Evolutionary conservation across 2,329 filamentous ascomycete species (phyloP).

Genomic region (Epichloe elymi): DNA sequence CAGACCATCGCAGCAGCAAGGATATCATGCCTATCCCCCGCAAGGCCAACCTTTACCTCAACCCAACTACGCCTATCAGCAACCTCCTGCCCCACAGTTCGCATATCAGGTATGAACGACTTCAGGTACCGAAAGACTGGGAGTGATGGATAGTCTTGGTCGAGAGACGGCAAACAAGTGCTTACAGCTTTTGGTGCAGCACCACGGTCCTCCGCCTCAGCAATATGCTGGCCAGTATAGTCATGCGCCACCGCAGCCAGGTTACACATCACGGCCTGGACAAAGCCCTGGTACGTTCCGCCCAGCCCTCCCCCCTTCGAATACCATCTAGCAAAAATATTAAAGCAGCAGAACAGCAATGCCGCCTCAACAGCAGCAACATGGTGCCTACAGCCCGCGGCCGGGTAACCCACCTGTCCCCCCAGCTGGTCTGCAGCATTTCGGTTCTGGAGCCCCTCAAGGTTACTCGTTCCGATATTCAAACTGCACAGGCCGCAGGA

Average conservation of each 20-base stretch:
- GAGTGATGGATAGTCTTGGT: not conserved
- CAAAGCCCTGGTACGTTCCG: conserved; percentile 18
- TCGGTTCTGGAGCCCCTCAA: conserved; percentile 68
- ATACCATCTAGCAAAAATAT: not conserved
- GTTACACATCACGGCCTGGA: conserved; percentile 36
- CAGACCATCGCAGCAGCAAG: conserved; percentile 7
- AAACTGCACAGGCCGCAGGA: conserved; percentile 74
- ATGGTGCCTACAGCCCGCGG: conserved; percentile 4
- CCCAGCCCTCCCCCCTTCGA: not conserved
- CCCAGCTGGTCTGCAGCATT: conserved; percentile 53
- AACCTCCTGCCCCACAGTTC: conserved; percentile 29
- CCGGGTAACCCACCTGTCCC: conserved; percentile 45
- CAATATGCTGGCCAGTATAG: conserved; percentile 19
- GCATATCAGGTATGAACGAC: conserved; percentile 19
- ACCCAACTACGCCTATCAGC: conserved; percentile 31
- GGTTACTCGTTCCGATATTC: conserved; percentile 84
- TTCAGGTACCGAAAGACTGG: conserved; percentile 18
- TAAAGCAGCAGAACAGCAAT: not conserved
- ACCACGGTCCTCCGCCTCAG: conserved; percentile 19
- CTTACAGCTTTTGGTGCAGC: conserved; percentile 4
- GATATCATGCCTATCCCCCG: conserved; percentile 28
- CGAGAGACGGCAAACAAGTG: not conserved
- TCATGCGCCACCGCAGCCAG: conserved; percentile 24
- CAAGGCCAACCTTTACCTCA: conserved; percentile 35
- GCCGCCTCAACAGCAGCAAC: conserved; percentile 8